phyloP scores from a whole-genome alignment of 139 green algal species.

The Coccomyxa sp. region DNA sequence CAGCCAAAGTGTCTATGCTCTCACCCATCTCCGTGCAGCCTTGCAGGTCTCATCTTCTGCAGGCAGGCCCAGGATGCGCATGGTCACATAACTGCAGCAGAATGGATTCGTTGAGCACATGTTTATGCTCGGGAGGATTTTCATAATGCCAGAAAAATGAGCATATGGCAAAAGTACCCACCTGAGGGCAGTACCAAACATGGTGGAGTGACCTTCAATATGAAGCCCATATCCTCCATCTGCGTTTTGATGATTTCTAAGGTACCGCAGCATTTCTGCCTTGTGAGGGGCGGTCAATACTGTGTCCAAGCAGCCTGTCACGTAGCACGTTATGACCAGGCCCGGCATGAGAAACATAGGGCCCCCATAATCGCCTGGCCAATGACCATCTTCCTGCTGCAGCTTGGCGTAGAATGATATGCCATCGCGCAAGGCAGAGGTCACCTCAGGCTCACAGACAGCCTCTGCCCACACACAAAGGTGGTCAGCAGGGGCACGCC shows the following conservation, averaged over 20 bases:
- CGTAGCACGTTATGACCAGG: constrained; percentile 86
- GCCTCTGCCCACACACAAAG: not conserved
- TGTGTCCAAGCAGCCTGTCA: constrained; percentile 63
- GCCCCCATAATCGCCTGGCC: constrained; percentile 94
- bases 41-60: constrained; percentile 39
- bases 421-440: constrained; percentile 40
- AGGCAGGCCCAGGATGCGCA: constrained; percentile 65
- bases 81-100: constrained; percentile 62
- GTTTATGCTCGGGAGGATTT: not conserved
- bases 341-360: constrained; percentile 99
- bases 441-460: not conserved
- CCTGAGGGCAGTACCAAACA: constrained; percentile 95
- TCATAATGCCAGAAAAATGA: not conserved
- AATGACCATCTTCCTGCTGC: constrained; percentile 90
- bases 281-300: constrained; percentile 61
- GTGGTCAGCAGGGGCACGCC: too few relatives aligned
- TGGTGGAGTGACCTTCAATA: constrained; percentile 95
- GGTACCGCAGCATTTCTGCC: constrained; percentile 86
- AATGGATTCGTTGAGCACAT: constrained; percentile 4
- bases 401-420: constrained; percentile 81
- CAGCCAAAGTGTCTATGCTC: not conserved
- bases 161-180: constrained; percentile 17
- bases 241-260: constrained; percentile 92
- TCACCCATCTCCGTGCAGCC: not conserved
- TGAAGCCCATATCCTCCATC: constrained; percentile 97